phyloP scores from a whole-genome alignment of 2,329 filamentous ascomycete genomes.

The Aspergillus nomiae region DNA sequence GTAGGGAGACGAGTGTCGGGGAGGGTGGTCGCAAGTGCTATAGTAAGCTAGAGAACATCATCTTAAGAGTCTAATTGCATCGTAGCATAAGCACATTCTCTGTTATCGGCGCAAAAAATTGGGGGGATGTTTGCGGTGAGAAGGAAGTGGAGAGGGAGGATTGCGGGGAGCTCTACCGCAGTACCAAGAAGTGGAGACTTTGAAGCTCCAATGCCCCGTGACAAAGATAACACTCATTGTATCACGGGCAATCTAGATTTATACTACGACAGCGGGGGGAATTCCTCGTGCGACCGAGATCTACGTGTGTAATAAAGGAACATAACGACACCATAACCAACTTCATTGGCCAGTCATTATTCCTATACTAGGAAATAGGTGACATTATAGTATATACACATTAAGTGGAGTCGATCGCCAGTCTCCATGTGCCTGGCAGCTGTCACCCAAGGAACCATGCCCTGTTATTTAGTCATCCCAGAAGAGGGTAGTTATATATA shows the following conservation, averaged over 20 bases:
- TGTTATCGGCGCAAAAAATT: not conserved
- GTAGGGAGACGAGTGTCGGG: slow-evolving; percentile 3
- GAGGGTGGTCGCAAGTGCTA: not conserved
- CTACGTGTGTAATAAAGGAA: not conserved
- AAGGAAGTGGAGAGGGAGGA: slow-evolving; percentile 1
- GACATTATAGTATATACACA: not conserved
- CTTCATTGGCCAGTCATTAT: not conserved
- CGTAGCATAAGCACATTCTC: not conserved
- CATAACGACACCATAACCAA: not conserved
- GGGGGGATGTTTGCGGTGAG: not conserved
- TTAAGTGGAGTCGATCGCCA: not conserved
- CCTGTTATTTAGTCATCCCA: not conserved
- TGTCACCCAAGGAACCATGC: not conserved
- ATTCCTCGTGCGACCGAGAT: not conserved
- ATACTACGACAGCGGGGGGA: not conserved
- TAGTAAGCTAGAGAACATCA: not conserved
- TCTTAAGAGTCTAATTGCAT: not conserved
- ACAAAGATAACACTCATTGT: not conserved
- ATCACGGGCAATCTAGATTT: not conserved
- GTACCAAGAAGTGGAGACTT: not conserved
- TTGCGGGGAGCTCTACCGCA: not conserved
- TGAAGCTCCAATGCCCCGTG: not conserved
- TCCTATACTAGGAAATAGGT: not conserved
- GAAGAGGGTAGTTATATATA: not conserved
- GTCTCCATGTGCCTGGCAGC: not conserved